Evolutionary conservation across 2,329 filamentous ascomycete genomes (phyloP).

Genomic region (Chrysosphaeria jannelii): DNA sequence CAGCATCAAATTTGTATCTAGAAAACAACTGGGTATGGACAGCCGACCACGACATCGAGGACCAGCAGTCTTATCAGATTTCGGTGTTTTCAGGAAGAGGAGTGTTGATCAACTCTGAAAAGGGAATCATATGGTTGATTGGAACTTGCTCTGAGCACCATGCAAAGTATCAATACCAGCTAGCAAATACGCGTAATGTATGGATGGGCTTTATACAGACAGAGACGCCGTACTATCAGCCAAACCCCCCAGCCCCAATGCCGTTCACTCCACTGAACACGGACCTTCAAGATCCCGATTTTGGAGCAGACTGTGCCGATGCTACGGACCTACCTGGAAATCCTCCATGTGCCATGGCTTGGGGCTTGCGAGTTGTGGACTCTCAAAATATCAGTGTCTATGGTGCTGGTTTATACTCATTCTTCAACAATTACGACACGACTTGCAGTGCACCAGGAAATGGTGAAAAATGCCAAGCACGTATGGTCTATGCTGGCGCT

Average conservation of each 20-base stretch:
- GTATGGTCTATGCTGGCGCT: conserved; percentile 11
- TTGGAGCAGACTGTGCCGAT: conserved; percentile 13
- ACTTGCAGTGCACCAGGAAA: conserved; percentile 10
- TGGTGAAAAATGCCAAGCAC: conserved; percentile 12
- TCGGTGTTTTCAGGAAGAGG: conserved; percentile 9
- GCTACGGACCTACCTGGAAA: conserved; percentile 4
- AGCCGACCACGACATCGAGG: conserved; percentile 20
- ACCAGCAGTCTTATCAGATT: conserved; percentile 7
- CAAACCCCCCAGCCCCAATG: conserved; percentile 19
- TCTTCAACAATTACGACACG: conserved; percentile 26
- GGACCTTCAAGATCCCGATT: conserved; percentile 16
- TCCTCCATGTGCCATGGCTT: conserved; percentile 22
- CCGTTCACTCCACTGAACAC: conserved; percentile 15
- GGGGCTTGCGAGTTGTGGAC: conserved; percentile 28
- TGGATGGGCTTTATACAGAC: conserved; percentile 31
- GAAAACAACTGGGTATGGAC: conserved; percentile 22
- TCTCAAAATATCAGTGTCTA: conserved; percentile 20
- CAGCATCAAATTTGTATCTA: conserved; percentile 11
- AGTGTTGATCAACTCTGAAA: conserved; percentile 10
- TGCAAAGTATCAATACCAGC: conserved; percentile 31
- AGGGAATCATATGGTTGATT: conserved; percentile 21
- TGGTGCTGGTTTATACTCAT: conserved; percentile 27
- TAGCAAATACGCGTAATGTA: conserved; percentile 23
- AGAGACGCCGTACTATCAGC: conserved; percentile 37
- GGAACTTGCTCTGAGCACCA: conserved; percentile 30